phyloP scores from a whole-genome alignment of 805 yeast species.

The Pichia nanzhaoensis region DNA sequence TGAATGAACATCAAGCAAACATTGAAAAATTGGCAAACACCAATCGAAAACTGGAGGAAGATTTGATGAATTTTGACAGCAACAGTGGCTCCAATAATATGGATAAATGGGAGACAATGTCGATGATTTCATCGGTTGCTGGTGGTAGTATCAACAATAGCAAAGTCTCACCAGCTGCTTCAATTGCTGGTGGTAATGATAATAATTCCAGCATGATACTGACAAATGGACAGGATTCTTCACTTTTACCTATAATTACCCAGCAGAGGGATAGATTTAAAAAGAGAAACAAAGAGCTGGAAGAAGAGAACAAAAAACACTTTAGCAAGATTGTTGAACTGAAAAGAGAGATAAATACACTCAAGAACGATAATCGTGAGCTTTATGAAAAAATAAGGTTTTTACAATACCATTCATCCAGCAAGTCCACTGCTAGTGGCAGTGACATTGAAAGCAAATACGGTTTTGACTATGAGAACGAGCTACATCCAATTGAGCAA shows the following conservation, averaged over 20 bases:
- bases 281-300: slow-evolving; percentile 74
- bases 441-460: slow-evolving; percentile 49
- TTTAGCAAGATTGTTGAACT: slow-evolving; percentile 48
- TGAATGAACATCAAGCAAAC: slow-evolving; percentile 32
- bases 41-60: slow-evolving; percentile 66
- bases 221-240: slow-evolving; percentile 27
- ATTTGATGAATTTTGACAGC: slow-evolving; percentile 54
- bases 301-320: slow-evolving; percentile 66
- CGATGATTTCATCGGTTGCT: slow-evolving; percentile 57
- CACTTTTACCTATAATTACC: slow-evolving; percentile 78
- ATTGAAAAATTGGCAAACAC: slow-evolving; percentile 36
- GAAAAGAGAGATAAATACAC: slow-evolving; percentile 52
- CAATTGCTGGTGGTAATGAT: slow-evolving; percentile 37
- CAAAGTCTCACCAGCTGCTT: slow-evolving; percentile 45
- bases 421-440: slow-evolving; percentile 22
- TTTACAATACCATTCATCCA: slow-evolving; percentile 44
- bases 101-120: slow-evolving; percentile 52
- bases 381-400: slow-evolving; percentile 73
- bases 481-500: slow-evolving; percentile 75
- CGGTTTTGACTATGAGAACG: slow-evolving; percentile 62
- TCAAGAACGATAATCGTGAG: slow-evolving; percentile 70
- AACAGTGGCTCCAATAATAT: slow-evolving; percentile 18
- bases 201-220: background rate
- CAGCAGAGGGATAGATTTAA: slow-evolving; percentile 94
- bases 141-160: slow-evolving; percentile 17